phyloP scores from a whole-genome alignment of 73 alveolate genomes.

The Paramecium tetraurelia region DNA sequence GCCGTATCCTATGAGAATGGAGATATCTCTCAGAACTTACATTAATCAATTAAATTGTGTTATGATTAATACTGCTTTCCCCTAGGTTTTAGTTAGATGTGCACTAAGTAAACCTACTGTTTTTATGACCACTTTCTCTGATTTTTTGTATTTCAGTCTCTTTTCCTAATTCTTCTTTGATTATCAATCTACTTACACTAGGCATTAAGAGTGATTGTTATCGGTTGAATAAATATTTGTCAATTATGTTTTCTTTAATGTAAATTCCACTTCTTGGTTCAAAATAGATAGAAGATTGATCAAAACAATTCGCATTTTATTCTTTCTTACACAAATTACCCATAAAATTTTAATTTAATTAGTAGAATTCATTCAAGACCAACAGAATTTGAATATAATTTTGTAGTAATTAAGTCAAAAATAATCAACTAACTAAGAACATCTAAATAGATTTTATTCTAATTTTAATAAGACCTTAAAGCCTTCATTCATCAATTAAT shows the following conservation, averaged over 20 bases:
- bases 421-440: not conserved
- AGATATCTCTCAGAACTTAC: not conserved
- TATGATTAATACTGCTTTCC: not conserved
- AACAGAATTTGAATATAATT: not conserved
- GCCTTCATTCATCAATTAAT: no score
- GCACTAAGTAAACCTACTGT: not conserved
- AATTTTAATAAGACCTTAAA: no score
- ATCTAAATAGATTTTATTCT: no score
- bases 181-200: not conserved
- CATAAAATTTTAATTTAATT: not conserved
- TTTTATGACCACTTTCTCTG: not conserved
- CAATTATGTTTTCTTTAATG: not conserved
- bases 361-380: not conserved
- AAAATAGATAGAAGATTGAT: not conserved
- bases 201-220: not conserved
- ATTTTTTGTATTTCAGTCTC: not conserved
- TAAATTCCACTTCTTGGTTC: not conserved
- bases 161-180: not conserved
- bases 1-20: not conserved
- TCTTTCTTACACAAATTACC: constrained; percentile 1
- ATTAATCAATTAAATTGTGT: not conserved
- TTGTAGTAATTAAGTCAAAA: no score
- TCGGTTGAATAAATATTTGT: not conserved
- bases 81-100: not conserved
- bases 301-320: not conserved